Conservation (phyloP, 257 asterid genomes). For the Coffea eugenioides region DNA sequence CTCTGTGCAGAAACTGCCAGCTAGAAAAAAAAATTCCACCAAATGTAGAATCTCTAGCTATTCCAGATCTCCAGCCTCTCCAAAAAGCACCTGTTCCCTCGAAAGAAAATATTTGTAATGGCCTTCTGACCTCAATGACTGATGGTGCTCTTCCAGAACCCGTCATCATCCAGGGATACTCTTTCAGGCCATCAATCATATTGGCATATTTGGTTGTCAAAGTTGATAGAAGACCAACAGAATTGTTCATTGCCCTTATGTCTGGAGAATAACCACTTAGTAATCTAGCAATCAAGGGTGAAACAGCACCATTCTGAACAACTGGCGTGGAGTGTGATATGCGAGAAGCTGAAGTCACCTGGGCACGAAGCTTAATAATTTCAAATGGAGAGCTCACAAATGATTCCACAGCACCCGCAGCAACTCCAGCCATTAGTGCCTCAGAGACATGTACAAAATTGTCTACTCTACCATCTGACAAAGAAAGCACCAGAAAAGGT, state of each 20-base stretch:
- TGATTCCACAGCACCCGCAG: constrained; percentile 63
- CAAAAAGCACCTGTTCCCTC: constrained; percentile 89
- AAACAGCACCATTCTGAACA: constrained; percentile 42
- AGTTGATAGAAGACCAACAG: constrained; percentile 66
- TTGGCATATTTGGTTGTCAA: constrained; percentile 55
- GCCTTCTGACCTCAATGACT: constrained; percentile 58
- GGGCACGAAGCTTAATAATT: constrained; percentile 79
- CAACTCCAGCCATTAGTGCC: constrained; percentile 88
- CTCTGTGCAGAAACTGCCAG: constrained; percentile 75
- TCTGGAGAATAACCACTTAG: constrained; percentile 68
- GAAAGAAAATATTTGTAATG: constrained; percentile 54
- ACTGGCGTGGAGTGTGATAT: constrained; percentile 28
- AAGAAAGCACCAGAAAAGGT: neutral
- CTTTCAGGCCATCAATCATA: constrained; percentile 58
- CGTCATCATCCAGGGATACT: constrained; percentile 96
- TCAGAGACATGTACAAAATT: constrained; percentile 45
- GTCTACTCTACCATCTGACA: constrained; percentile 69
- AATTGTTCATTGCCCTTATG: constrained; percentile 52
- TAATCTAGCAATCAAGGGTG: constrained; percentile 58
- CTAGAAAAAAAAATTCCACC: constrained; percentile 84
- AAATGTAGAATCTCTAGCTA: constrained; percentile 81
- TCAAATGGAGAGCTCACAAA: constrained; percentile 61
- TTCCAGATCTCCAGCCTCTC: constrained; percentile 85
- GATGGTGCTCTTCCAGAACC: constrained; percentile 94
- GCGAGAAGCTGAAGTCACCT: constrained; percentile 86